A percentile compares a stretch with the other conserved stretches of the same genome.
phyloP scores from a whole-genome alignment of 2,329 filamentous ascomycete species.

The Diaporthe ampelina region DNA sequence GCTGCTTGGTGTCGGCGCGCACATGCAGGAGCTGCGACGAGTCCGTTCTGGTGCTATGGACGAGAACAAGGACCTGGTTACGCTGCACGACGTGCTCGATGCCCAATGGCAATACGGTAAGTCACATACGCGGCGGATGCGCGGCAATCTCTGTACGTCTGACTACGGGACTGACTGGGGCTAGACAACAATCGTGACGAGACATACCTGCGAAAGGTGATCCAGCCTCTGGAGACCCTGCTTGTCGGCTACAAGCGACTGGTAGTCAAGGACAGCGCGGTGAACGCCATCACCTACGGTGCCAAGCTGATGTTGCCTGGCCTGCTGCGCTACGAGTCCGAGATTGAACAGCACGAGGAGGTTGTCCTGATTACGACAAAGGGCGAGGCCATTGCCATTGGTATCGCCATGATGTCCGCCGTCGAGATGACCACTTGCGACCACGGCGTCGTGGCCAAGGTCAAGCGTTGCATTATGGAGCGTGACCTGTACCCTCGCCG shows the following conservation, averaged over 20 bases:
- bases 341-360: constrained; percentile 95
- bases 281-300: constrained; percentile 98
- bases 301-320: constrained; percentile 99
- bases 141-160: not conserved
- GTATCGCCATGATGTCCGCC: constrained; percentile 97
- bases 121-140: constrained; percentile 1
- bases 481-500: constrained; percentile 95
- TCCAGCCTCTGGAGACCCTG: constrained; percentile 92
- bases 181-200: constrained; percentile 94
- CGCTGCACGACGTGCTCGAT: constrained; percentile 94
- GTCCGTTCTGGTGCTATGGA: constrained; percentile 96
- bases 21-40: constrained; percentile 98
- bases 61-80: constrained; percentile 89
- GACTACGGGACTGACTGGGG: constrained; percentile 8
- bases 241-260: constrained; percentile 95
- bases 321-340: constrained; percentile 90
- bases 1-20: constrained; percentile 70
- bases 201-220: constrained; percentile 90
- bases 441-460: constrained; percentile 97
- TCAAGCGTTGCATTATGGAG: constrained; percentile 99
- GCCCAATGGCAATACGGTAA: constrained; percentile 86
- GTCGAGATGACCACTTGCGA: constrained; percentile 97
- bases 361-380: constrained; percentile 99
- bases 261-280: constrained; percentile 95
- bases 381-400: constrained; percentile 97